phyloP scores from a whole-genome alignment of 257 asterid genomes.

The Ehretia macrophylla region DNA sequence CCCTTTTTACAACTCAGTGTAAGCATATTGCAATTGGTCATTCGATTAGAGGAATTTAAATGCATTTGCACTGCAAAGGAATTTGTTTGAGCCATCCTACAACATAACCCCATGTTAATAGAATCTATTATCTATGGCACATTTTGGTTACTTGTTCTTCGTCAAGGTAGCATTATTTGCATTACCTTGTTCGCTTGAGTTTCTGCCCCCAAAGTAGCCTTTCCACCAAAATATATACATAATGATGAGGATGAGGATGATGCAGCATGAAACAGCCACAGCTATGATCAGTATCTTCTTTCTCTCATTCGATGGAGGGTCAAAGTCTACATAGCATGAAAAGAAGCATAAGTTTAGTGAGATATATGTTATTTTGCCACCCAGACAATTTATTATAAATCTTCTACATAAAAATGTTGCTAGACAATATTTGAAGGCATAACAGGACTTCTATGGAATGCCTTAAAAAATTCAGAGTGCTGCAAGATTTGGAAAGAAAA shows the following conservation, averaged over 20 bases:
- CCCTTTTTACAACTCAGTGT: too few species aligned
- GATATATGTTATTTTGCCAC: not conserved
- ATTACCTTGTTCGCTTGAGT: conserved; percentile 58
- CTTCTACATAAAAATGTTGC: not conserved
- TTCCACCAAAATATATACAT: conserved; percentile 34
- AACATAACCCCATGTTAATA: too few species aligned
- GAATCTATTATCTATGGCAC: too few species aligned
- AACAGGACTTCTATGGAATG: not conserved
- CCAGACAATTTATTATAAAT: not conserved
- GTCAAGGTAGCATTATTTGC: conserved; percentile 2
- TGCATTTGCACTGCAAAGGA: too few species aligned
- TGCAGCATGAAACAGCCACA: conserved; percentile 18
- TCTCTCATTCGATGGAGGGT: conserved; percentile 37
- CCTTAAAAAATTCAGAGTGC: too few species aligned
- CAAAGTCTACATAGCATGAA: conserved; percentile 33
- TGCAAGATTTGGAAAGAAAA: too few species aligned
- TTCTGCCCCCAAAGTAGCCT: conserved; percentile 21
- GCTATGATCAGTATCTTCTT: conserved; percentile 34
- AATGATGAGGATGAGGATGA: conserved; percentile 28
- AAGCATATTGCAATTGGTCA: too few species aligned
- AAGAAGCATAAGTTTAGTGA: conserved; percentile 6
- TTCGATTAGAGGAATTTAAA: too few species aligned
- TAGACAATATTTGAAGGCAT: too few species aligned
- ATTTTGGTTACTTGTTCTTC: not conserved
- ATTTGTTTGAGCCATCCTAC: too few species aligned